These are phyloP conservation scores for Aspergillus sergii DNA, from an alignment of 2,329 filamentous ascomycete genomes.

Conservation along the genomic window DNA sequence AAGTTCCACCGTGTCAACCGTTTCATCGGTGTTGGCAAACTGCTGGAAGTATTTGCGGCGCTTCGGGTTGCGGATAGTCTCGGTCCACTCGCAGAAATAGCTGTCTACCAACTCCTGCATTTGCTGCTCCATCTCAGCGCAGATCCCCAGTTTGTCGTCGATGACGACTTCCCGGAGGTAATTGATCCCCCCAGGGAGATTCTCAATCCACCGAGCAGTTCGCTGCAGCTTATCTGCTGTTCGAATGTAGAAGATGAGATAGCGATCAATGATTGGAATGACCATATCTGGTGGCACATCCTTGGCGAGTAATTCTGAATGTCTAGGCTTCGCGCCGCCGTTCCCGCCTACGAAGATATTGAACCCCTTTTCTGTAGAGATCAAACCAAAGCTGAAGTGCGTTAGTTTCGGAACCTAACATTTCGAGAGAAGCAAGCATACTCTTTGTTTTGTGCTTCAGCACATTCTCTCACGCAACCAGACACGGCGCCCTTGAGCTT, in stretches of 20 bases:
- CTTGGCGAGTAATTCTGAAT: constrained; percentile 81
- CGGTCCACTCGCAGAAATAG: constrained; percentile 92
- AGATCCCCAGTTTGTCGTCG: constrained; percentile 83
- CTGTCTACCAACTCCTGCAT: constrained; percentile 82
- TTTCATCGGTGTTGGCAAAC: constrained; percentile 81
- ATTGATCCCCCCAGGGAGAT: constrained; percentile 77
- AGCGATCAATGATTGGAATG: constrained; percentile 81
- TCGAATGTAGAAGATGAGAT: constrained; percentile 90
- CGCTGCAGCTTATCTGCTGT: constrained; percentile 88
- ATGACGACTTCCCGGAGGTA: constrained; percentile 83
- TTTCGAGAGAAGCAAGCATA: constrained; percentile 41
- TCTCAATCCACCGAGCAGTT: constrained; percentile 85
- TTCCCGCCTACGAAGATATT: constrained; percentile 92
- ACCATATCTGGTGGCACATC: constrained; percentile 83
- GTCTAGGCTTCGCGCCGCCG: constrained; percentile 80
- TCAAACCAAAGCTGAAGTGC: constrained; percentile 72
- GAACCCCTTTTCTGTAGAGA: constrained; percentile 89
- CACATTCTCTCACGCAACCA: constrained; percentile 89
- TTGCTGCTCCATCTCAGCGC: constrained; percentile 78
- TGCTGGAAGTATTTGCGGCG: constrained; percentile 73
- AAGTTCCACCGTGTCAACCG: constrained; percentile 67
- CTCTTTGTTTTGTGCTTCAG: constrained; percentile 92
- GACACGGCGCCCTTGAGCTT: constrained; percentile 91
- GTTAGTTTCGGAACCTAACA: constrained; percentile 11
- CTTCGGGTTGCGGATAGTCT: constrained; percentile 71